Base-by-base conservation (phyloP, 768 basidiomycete species). In the Russula dissimulans region DNA sequence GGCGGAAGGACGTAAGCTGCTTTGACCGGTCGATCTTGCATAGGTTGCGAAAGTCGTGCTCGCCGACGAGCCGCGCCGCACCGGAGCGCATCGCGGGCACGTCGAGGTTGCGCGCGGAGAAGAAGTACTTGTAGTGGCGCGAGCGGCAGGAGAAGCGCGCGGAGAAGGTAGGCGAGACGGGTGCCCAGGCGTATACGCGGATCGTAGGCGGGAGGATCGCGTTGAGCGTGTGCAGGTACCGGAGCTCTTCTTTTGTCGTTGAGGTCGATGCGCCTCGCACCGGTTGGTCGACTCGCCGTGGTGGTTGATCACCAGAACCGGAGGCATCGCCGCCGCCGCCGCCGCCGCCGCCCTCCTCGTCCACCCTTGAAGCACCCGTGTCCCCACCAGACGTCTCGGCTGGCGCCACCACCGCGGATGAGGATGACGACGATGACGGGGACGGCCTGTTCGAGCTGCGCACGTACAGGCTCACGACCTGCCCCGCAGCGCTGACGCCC, bases 61-160 rank as follows among this genome's bases (percentile, higher is more conserved):
- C 84, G 39, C 95, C 95, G 32, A 92, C 72, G 50, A 99, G 77
- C 6, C 79, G 75, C 2, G 74, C 63, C 0, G 91, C 91, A 1
- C 83, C 95, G 38, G 81, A 77, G 61, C 79, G 81, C 94, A 98
- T 97, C 48, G 76, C 78, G 2, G 74, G 68, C 32, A 95, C 70
- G 72, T 95, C 82, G 56, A 97, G 83, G 34, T 73, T 73, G 36
- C 77, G 73, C 0, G 83, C 72, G 38, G 84, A 80, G 77, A 99
- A 98, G 72, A 97, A 95, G 74, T 98, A 99, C 69, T 95, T 97
- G 83, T 99, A 98, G 71, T 99, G 95, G 41, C 97, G 79, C 67
- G 82, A 85, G 54, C 74, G 77, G 75, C 95, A 97, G 12, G 85
- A 86, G 74, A 88, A 94, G 4, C 97, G 86, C 8, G 95, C 87